phyloP scores from a whole-genome alignment of 768 basidiomycete genomes.

The Kwoniella heveanensis region DNA sequence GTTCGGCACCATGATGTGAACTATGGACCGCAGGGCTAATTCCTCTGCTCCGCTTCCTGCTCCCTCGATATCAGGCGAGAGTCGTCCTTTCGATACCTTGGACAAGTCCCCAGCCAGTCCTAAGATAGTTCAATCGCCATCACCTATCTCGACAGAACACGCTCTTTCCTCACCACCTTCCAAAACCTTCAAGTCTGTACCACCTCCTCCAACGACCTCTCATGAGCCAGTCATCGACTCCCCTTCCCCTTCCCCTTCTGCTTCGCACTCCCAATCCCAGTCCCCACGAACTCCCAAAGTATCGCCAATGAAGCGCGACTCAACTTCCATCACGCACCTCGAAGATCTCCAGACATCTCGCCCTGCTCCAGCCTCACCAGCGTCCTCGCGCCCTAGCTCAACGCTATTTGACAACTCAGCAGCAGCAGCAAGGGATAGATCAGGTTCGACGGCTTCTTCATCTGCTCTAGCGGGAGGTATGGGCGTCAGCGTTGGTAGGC shows the following conservation, averaged over 20 bases:
- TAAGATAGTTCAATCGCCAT: neutral
- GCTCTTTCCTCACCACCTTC: neutral
- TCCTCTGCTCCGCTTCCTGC: too few relatives aligned
- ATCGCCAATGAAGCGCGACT: constrained; percentile 6
- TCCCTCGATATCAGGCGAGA: too few relatives aligned
- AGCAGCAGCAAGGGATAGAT: constrained; percentile 10
- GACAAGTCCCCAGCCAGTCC: neutral
- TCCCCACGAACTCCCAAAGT: too few relatives aligned
- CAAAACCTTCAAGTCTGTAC: neutral
- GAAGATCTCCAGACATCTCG: constrained; percentile 36
- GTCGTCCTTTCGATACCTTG: neutral
- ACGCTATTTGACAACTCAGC: constrained; percentile 10
- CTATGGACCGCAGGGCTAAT: too few relatives aligned
- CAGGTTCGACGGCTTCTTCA: constrained; percentile 20
- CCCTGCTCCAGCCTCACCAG: constrained; percentile 45
- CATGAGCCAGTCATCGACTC: neutral
- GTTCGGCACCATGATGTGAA: too few relatives aligned
- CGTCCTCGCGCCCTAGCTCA: constrained; percentile 29
- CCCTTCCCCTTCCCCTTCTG: neutral
- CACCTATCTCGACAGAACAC: neutral
- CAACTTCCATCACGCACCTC: constrained; percentile 15
- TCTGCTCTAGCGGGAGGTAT: neutral
- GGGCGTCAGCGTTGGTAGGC: neutral
- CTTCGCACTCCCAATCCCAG: constrained; percentile 7
- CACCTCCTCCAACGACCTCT: neutral